Evolutionary conservation across 345 rosid species (phyloP).

Genomic region (Jatropha curcas): DNA sequence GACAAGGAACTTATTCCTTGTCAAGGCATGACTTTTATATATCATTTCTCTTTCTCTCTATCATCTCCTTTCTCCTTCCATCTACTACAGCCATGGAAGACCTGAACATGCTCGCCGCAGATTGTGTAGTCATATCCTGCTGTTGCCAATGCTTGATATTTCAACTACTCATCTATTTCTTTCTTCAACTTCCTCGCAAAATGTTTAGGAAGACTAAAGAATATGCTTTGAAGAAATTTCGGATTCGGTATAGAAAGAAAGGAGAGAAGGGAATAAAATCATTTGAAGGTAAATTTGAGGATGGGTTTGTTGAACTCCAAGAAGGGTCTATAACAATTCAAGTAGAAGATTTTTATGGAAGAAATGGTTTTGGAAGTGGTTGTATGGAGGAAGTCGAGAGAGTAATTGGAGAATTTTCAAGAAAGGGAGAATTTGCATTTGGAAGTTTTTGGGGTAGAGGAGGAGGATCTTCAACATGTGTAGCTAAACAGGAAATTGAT

Average conservation of each 20-base stretch:
- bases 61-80: slow-evolving; percentile 20
- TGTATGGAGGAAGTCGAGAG: slow-evolving; percentile 62
- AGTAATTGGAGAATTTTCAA: slow-evolving; percentile 50
- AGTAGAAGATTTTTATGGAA: slow-evolving; percentile 20
- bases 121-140: slow-evolving; percentile 71
- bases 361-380: slow-evolving; percentile 23
- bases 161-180: slow-evolving; percentile 54
- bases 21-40: slow-evolving; percentile 35
- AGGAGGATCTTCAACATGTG: slow-evolving; percentile 23
- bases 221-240: slow-evolving; percentile 50
- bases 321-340: slow-evolving; percentile 30
- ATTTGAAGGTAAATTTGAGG: slow-evolving; percentile 8
- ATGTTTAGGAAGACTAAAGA: slow-evolving; percentile 50
- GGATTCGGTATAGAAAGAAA: slow-evolving; percentile 29
- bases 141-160: slow-evolving; percentile 82
- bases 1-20: slow-evolving; percentile 52
- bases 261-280: slow-evolving; percentile 7
- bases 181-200: slow-evolving; percentile 58
- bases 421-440: slow-evolving; percentile 74
- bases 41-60: slow-evolving; percentile 23
- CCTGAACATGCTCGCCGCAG: slow-evolving; percentile 60
- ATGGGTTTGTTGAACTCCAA: slow-evolving; percentile 12
- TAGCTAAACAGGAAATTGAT: slow-evolving; percentile 29
- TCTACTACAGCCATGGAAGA: slow-evolving; percentile 55
- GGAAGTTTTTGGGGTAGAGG: slow-evolving; percentile 88